Conservation (phyloP, 106 monocot species). For the Dendrobium chrysotoxum region DNA sequence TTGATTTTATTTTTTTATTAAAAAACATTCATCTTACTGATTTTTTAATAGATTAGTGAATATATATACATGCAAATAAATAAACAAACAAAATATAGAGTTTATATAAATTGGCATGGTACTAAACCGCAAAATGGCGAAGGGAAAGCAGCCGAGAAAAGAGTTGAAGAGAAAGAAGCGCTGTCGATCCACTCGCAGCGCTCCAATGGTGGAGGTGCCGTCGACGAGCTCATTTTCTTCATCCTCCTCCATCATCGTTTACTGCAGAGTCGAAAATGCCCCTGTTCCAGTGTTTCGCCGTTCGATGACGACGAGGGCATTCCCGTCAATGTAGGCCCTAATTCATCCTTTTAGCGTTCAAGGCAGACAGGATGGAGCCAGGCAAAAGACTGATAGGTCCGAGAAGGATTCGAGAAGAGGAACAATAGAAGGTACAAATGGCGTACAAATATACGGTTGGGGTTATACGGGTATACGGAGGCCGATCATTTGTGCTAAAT, state of each 20-base stretch:
- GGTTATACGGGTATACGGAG: not conserved
- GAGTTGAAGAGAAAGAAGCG: too few species aligned
- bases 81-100: too few species aligned
- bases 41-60: too few species aligned
- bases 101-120: too few species aligned
- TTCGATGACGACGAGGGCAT: not conserved
- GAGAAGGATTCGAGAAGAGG: not conserved
- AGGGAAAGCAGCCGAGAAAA: too few species aligned
- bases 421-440: not conserved
- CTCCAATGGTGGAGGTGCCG: too few species aligned
- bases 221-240: too few species aligned
- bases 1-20: too few species aligned
- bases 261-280: not conserved
- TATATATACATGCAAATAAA: too few species aligned
- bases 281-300: not conserved
- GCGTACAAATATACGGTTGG: conserved; percentile 1
- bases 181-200: too few species aligned
- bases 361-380: conserved; percentile 6
- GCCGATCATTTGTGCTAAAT: not conserved
- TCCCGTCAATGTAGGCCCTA: not conserved
- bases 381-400: not conserved
- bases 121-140: too few species aligned
- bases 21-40: too few species aligned
- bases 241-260: not conserved
- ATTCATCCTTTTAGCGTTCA: not conserved